Evolutionary conservation across 768 basidiomycete genomes (phyloP), one percentile per base, ranked within the genome.

Genomic region (Cyclocybe cylindracea): DNA sequence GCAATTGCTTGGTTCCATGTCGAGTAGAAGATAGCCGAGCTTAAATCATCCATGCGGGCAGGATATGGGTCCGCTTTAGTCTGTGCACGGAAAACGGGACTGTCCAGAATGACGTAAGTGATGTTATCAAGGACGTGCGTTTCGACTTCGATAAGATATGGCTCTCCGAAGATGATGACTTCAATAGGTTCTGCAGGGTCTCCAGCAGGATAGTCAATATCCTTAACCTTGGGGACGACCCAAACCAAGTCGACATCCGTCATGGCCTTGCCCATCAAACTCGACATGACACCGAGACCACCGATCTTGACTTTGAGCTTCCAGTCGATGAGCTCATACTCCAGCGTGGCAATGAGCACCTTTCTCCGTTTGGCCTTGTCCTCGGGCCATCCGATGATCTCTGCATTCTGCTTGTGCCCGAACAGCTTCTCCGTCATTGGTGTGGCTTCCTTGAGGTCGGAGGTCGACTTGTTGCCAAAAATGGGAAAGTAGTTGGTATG

Each of bases 1-100:
- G 94, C 93, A 57, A 97, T 94, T 39, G 94, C 92, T 70, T 97
- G 94, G 63, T 97, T 97, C 94, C 94, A 97, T 13, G 94, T 94
- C 44, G 94, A 96, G 68, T 97, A 97, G 78, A 96, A 97, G 64
- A 96, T 96, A 38, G 94, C 94, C 8, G 94, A 96, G 59, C 89
- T 90, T 56, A 97, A 78, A 67, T 97, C 94, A 65, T 97, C 94
- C 94, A 97, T 97, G 61, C 94, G 91, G 62, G 92, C 89, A 31
- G 94, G 94, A 67, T 97, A 97, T 2, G 94, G 94, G 62, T 97
- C 94, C 0, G 94, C 78, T 70, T 96, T 97, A 11, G 94, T 95
- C 70, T 97, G 94, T 2, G 94, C 93, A 41, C 94, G 88, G 84
- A 97, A 97, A 18, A 97, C 94, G 39, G 94, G 94, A 58, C 88